Percentiles rank a stretch among this genome's conserved stretches.
phyloP scores from a whole-genome alignment of 176 grass and related monocot genomes.

The Cocos nucifera region DNA sequence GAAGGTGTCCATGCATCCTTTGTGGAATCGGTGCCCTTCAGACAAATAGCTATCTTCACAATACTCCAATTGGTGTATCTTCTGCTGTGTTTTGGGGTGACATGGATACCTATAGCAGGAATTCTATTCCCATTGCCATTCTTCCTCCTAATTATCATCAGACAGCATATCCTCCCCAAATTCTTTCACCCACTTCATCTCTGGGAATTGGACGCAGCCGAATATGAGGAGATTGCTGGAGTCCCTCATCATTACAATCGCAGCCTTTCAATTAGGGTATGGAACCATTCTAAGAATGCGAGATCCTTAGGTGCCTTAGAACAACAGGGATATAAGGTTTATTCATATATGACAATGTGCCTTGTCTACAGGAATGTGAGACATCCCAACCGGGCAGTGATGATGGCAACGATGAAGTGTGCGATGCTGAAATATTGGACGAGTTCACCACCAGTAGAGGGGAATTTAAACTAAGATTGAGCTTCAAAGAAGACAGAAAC shows the following conservation, averaged over 20 bases:
- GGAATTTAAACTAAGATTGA: slow-evolving; percentile 64
- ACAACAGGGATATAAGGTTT: too few relatives aligned
- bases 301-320: too few relatives aligned
- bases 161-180: slow-evolving; percentile 71
- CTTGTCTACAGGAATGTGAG: slow-evolving; percentile 32
- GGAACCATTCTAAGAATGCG: not conserved
- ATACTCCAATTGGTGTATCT: slow-evolving; percentile 77
- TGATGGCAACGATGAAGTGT: slow-evolving; percentile 11
- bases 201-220: slow-evolving; percentile 74
- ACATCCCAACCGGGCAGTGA: slow-evolving; percentile 26
- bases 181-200: slow-evolving; percentile 53
- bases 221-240: slow-evolving; percentile 79
- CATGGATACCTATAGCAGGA: slow-evolving; percentile 86
- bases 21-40: slow-evolving; percentile 55
- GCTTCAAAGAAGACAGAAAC: slow-evolving; percentile 37
- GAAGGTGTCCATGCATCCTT: slow-evolving; percentile 87
- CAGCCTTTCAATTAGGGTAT: slow-evolving; percentile 28
- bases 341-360: too few relatives aligned
- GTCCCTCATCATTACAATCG: slow-evolving; percentile 8
- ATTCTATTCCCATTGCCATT: slow-evolving; percentile 81
- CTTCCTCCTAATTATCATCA: slow-evolving; percentile 76
- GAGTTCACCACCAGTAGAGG: slow-evolving; percentile 77
- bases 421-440: slow-evolving; percentile 74
- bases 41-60: slow-evolving; percentile 46
- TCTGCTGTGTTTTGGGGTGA: slow-evolving; percentile 78